These are phyloP conservation scores for Malassezia nana DNA, from an alignment of 1,284 basidiomycete species.

Conservation along the genomic window DNA sequence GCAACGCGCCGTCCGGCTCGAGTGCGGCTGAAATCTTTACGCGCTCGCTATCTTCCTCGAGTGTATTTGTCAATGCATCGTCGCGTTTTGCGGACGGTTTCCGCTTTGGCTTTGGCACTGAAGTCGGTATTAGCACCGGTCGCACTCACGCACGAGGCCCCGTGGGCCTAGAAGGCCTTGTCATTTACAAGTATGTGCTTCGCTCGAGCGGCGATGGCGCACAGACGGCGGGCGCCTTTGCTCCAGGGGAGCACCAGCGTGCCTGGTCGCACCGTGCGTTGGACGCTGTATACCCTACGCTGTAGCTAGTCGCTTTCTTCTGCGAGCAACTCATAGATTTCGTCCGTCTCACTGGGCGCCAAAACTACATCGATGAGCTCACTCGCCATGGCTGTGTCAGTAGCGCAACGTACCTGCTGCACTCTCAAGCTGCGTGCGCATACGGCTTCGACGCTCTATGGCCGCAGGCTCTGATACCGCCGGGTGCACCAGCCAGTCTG, in stretches of 20 bases:
- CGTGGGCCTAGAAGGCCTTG: conserved; percentile 76
- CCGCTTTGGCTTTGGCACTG: conserved; percentile 91
- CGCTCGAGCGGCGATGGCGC: conserved; percentile 15
- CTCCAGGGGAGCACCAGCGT: conserved; percentile 9
- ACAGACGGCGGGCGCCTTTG: conserved; percentile 20
- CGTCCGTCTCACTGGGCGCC: conserved; percentile 34
- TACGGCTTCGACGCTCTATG: background rate
- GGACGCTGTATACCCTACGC: conserved; percentile 3
- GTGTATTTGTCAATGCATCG: conserved; percentile 85
- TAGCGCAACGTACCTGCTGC: conserved; percentile 12
- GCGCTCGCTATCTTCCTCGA: conserved; percentile 77
- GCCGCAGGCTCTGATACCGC: background rate
- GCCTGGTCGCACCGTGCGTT: conserved; percentile 9
- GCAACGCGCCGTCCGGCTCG: conserved; percentile 33
- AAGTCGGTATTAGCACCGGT: conserved; percentile 94
- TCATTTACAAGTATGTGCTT: conserved; percentile 44
- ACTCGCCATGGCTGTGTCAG: conserved; percentile 22
- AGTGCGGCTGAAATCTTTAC: conserved; percentile 63
- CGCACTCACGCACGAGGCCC: conserved; percentile 93
- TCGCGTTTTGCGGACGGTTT: conserved; percentile 96
- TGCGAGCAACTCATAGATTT: conserved; percentile 27
- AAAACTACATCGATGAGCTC: conserved; percentile 37
- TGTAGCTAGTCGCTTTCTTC: conserved; percentile 4
- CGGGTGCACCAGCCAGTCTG: conserved; percentile 27
- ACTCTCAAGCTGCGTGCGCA: conserved; percentile 20